Conservation (phyloP, 441 rosid genomes). For the Populus hybrid region DNA sequence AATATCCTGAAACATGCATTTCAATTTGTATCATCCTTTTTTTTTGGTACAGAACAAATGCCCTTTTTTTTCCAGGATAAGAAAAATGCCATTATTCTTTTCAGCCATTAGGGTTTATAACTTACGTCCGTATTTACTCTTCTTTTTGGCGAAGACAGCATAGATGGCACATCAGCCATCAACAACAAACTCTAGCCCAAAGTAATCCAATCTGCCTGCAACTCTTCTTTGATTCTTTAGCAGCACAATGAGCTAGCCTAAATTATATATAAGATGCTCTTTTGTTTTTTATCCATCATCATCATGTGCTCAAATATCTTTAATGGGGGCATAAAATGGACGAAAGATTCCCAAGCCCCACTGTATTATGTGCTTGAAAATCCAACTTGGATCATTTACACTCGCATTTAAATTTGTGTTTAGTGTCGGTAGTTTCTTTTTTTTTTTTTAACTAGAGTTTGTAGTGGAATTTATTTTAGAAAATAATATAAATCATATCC, state of each 20-base stretch:
- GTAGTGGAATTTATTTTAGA: too few species aligned
- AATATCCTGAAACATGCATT: neutral
- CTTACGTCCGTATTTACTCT: neutral
- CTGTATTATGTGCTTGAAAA: neutral
- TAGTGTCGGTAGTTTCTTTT: too few species aligned
- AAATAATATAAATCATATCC: too few species aligned
- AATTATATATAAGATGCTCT: neutral
- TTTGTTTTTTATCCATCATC: neutral
- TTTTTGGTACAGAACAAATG: neutral
- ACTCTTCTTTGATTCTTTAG: neutral
- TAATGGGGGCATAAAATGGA: neutral
- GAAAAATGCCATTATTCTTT: neutral
- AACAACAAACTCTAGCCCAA: neutral
- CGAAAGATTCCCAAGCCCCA: neutral
- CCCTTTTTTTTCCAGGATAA: neutral
- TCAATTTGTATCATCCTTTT: neutral
- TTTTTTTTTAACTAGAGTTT: too few species aligned
- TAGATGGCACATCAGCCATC: neutral
- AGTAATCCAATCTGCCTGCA: neutral
- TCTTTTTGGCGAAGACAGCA: neutral
- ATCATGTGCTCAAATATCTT: neutral
- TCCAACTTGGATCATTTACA: neutral
- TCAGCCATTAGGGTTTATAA: neutral
- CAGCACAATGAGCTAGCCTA: neutral
- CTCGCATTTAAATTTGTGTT: too few species aligned